Evolutionary conservation across 2,329 filamentous ascomycete species (phyloP), one percentile per base, ranked within the genome.

Genomic region (Botrytis deweyae): DNA sequence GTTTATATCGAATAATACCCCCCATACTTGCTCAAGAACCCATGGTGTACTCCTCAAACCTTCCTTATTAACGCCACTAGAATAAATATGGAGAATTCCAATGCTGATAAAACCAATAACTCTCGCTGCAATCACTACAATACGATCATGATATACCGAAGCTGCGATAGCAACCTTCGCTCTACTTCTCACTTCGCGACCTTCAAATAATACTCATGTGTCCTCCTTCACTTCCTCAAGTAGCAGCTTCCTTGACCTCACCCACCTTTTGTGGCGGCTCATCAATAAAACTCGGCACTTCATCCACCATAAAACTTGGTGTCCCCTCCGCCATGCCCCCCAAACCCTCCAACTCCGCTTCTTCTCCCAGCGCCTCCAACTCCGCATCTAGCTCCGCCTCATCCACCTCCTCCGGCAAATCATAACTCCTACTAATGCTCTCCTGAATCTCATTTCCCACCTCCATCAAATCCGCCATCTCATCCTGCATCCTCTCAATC

Each of bases 361-460:
- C 96, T 79, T 97, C 92, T 1, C 95, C 95, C 52, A 99, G 84
- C 10, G 96, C 95, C 86, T 99, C 96, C 70, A 99, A 84, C 86
- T 99, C 96, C 6, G 96, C 96, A 85, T 99, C 96, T 75, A 99
- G 84, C 85, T 99, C 96, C 2, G 92, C 90, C 88, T 99, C 96
- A 82, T 98, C 95, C 36, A 99, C 94, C 82, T 98, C 96, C 80
- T 99, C 96, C 0, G 96, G 96, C 52, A 99, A 88, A 81, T 98
- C 95, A 83, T 99, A 99, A 78, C 93, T 93, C 76, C 96, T 85
- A 75, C 92, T 92, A 73, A 99, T 92, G 77, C 92, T 95, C 85
- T 98, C 96, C 84, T 99, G 94, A 74, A 99, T 99, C 83, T 99
- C 96, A 83, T 98, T 98, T 5, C 96, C 95, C 75, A 98, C 91